phyloP scores from a whole-genome alignment of 768 basidiomycete genomes.

The Pleurotus giganteus region DNA sequence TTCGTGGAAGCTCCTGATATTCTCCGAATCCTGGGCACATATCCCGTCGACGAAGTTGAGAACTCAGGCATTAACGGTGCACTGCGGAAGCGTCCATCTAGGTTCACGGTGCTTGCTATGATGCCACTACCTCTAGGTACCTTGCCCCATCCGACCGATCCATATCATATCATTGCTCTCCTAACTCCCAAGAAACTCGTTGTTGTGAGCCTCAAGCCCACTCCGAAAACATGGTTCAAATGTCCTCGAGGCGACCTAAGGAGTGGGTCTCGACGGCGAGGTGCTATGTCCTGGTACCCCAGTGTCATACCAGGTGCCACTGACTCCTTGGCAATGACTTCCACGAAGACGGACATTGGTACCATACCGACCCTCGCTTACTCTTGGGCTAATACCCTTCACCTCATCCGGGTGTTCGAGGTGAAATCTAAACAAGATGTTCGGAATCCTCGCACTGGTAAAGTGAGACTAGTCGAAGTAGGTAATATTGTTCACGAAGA shows the following conservation, averaged over 20 bases:
- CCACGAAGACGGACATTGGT: slow-evolving; percentile 13
- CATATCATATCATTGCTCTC: slow-evolving; percentile 77
- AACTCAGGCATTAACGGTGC: slow-evolving; percentile 13
- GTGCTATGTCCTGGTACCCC: slow-evolving; percentile 82
- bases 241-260: slow-evolving; percentile 51
- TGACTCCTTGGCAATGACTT: slow-evolving; percentile 20
- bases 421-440: slow-evolving; percentile 47
- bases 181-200: slow-evolving; percentile 90
- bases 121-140: slow-evolving; percentile 80
- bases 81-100: slow-evolving; percentile 45
- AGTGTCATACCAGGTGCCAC: slow-evolving; percentile 36
- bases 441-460: slow-evolving; percentile 57
- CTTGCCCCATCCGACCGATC: slow-evolving; percentile 69
- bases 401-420: slow-evolving; percentile 67
- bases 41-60: slow-evolving; percentile 53
- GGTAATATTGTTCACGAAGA: slow-evolving; percentile 67
- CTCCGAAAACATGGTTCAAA: slow-evolving; percentile 91
- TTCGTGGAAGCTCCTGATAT: slow-evolving; percentile 96
- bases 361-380: slow-evolving; percentile 73
- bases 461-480: slow-evolving; percentile 54
- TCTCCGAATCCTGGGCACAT: slow-evolving; percentile 89
- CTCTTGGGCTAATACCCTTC: slow-evolving; percentile 75
- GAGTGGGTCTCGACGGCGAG: slow-evolving; percentile 50
- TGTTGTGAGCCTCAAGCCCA: slow-evolving; percentile 88
- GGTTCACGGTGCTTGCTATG: slow-evolving; percentile 76